These are phyloP conservation scores for Sporisorium iseilematis-ciliati DNA, from an alignment of 1,284 basidiomycete genomes.

Conservation along the genomic window DNA sequence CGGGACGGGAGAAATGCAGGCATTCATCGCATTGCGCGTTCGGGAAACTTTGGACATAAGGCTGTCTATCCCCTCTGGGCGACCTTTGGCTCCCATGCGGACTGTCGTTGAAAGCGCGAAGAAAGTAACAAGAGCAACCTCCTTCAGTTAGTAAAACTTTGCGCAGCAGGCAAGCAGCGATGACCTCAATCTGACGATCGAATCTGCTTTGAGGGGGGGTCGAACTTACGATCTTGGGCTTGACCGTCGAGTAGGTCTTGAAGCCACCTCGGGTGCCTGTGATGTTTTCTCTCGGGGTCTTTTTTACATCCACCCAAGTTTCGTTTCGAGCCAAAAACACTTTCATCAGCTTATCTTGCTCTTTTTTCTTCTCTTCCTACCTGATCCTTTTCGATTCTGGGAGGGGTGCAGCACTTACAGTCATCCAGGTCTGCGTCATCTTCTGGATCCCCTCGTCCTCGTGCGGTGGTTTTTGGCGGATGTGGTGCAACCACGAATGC, in stretches of 20 bases:
- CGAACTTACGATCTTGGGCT: conserved; percentile 61
- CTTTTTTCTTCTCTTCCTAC: too few relatives aligned
- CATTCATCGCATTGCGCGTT: conserved; percentile 12
- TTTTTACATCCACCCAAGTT: not conserved
- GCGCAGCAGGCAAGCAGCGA: too few relatives aligned
- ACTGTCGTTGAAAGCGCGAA: conserved; percentile 23
- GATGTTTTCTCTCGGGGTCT: conserved; percentile 61
- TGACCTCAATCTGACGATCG: too few relatives aligned
- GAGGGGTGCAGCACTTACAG: conserved; percentile 49
- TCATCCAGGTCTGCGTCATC: conserved; percentile 60
- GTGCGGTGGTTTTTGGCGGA: conserved; percentile 58
- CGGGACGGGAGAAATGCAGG: not conserved
- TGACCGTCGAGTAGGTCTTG: conserved; percentile 64
- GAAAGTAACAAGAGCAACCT: too few relatives aligned
- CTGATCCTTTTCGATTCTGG: too few relatives aligned
- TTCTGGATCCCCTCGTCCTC: conserved; percentile 50
- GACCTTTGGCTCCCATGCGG: conserved; percentile 65
- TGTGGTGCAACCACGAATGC: conserved; percentile 68
- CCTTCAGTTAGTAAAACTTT: too few relatives aligned
- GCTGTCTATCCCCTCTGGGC: conserved; percentile 52
- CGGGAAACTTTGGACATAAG: too few relatives aligned
- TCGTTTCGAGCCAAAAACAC: too few relatives aligned
- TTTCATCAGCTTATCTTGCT: not conserved
- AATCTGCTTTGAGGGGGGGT: too few relatives aligned
- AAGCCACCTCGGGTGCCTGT: conserved; percentile 66